These are phyloP conservation scores for Cytospora piceicola DNA, from an alignment of 2,329 filamentous ascomycete genomes.

Conservation along the genomic window DNA sequence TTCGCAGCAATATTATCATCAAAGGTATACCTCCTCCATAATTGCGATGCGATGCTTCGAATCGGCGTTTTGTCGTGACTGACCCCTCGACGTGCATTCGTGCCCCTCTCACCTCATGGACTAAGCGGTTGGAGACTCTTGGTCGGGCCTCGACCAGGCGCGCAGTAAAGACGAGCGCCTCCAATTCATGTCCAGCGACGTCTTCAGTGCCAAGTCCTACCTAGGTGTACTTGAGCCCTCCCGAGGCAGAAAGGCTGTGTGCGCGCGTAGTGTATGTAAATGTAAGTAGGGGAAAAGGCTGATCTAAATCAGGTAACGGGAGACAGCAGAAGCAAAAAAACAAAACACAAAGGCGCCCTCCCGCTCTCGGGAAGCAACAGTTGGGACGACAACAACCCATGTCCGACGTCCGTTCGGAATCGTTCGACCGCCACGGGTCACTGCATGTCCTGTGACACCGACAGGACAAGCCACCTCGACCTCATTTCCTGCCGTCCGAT, in stretches of 20 bases:
- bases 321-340: background rate
- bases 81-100: background rate
- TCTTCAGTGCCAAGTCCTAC: background rate
- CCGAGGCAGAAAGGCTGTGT: background rate
- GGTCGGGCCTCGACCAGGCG: background rate
- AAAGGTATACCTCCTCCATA: background rate
- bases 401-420: constrained; percentile 1
- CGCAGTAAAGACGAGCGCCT: background rate
- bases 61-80: background rate
- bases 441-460: constrained; percentile 20
- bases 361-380: background rate
- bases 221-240: background rate
- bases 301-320: background rate
- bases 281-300: too few species aligned
- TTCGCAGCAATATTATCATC: background rate
- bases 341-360: background rate
- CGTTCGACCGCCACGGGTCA: constrained; percentile 8
- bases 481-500: constrained; percentile 11
- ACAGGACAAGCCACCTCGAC: constrained; percentile 4
- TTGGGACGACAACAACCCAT: background rate
- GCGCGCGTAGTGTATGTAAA: too few species aligned
- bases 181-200: background rate
- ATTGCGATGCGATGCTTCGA: background rate
- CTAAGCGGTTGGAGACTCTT: background rate
- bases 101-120: background rate